Evolutionary conservation across 164 flowering plant genomes (phyloP).

Genomic region (Euptelea pleiosperma): DNA sequence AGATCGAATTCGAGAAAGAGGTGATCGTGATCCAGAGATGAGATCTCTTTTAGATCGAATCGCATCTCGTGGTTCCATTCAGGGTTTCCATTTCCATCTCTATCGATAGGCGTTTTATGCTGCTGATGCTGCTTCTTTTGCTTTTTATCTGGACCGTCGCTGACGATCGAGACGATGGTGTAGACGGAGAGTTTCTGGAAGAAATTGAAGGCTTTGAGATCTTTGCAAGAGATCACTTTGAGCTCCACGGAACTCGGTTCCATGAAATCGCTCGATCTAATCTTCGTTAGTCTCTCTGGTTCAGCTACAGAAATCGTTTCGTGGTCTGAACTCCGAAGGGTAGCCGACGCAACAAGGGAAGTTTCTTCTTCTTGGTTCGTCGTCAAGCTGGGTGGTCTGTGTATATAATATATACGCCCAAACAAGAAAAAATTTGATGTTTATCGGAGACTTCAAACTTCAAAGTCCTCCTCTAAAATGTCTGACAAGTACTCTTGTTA

Average conservation of each 20-base stretch:
- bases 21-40: slow-evolving; percentile 11
- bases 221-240: slow-evolving; percentile 36
- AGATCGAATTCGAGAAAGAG: slow-evolving; percentile 35
- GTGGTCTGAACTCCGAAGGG: no score
- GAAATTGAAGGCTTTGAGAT: slow-evolving; percentile 43
- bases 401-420: no score
- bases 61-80: slow-evolving; percentile 50
- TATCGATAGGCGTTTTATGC: slow-evolving; percentile 37
- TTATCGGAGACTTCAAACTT: no score
- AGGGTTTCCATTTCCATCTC: slow-evolving; percentile 39
- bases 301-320: no score
- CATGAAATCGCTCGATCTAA: no score
- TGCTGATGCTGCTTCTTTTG: slow-evolving; percentile 20
- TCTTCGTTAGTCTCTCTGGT: no score
- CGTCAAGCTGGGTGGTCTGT: no score
- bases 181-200: slow-evolving; percentile 44
- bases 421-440: no score
- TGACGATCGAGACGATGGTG: slow-evolving; percentile 28
- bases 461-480: no score
- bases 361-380: no score
- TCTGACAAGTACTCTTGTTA: no score
- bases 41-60: slow-evolving; percentile 21
- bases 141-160: slow-evolving; percentile 18
- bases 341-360: no score
- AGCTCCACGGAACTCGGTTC: slow-evolving; percentile 21